phyloP scores from a whole-genome alignment of 192 early-diverging fungal species.

The Coemansia erecta region DNA sequence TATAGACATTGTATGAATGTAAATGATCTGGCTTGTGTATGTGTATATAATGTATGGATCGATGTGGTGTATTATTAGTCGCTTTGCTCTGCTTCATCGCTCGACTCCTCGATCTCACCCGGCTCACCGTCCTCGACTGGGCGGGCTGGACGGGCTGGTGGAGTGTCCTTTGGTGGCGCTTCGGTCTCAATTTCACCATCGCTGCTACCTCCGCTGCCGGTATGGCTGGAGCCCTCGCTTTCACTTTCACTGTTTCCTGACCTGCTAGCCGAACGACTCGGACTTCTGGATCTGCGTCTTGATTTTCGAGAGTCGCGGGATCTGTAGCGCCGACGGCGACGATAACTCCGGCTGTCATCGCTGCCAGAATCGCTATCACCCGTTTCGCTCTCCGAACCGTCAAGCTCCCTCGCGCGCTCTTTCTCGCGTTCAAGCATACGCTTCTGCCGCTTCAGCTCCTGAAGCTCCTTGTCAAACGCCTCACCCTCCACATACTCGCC shows the following conservation, averaged over 20 bases:
- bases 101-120: constrained; percentile 45
- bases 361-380: not conserved
- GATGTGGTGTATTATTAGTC: no score
- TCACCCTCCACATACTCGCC: constrained; percentile 68
- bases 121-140: constrained; percentile 45
- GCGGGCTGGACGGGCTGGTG: not conserved
- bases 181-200: not conserved
- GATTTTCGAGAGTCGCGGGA: not conserved
- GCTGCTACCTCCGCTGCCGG: not conserved
- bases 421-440: constrained; percentile 27
- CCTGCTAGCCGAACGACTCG: constrained; percentile 7
- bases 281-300: constrained; percentile 3
- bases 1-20: not conserved
- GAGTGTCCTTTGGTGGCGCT: not conserved
- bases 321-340: constrained; percentile 2
- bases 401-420: constrained; percentile 6
- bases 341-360: not conserved
- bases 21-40: not conserved
- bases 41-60: no score
- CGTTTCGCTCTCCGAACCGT: not conserved
- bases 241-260: constrained; percentile 1
- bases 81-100: not conserved
- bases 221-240: constrained; percentile 4
- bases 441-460: constrained; percentile 53
- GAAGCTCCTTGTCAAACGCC: constrained; percentile 67